phyloP scores from a whole-genome alignment of 768 basidiomycete genomes.

The Amanita rimosa region DNA sequence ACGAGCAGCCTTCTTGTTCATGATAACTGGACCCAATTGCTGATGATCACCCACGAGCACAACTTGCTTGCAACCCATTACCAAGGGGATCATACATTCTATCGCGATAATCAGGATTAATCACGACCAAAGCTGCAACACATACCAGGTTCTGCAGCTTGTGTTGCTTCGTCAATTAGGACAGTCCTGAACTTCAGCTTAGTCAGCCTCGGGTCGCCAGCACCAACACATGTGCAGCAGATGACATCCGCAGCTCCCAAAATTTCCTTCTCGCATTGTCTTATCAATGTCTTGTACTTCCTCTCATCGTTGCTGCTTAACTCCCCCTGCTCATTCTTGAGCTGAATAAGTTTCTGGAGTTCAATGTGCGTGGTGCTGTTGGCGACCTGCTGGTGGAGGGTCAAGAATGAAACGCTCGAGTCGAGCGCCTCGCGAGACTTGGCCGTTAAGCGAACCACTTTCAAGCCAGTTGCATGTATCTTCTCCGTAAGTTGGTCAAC shows the following conservation, averaged over 20 bases:
- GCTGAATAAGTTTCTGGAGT: constrained; percentile 93
- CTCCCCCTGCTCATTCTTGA: constrained; percentile 97
- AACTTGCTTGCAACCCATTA: constrained; percentile 96
- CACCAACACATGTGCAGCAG: constrained; percentile 96
- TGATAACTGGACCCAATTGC: constrained; percentile 98
- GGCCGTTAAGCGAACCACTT: constrained; percentile 95
- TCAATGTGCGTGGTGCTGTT: constrained; percentile 95
- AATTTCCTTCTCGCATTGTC: constrained; percentile 97
- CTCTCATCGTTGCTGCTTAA: constrained; percentile 93
- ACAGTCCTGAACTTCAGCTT: constrained; percentile 99
- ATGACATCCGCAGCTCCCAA: constrained; percentile 92
- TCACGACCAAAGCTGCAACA: constrained; percentile 9
- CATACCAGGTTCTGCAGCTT: constrained; percentile 91
- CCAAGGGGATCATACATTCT: constrained; percentile 99
- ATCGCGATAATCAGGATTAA: constrained; percentile 10
- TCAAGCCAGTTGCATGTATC: constrained; percentile 97
- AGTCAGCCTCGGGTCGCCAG: constrained; percentile 90
- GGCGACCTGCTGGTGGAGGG: constrained; percentile 94
- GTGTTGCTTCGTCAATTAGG: constrained; percentile 96
- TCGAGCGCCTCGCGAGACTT: constrained; percentile 98
- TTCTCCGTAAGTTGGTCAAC: constrained; percentile 99
- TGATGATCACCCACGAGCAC: constrained; percentile 97
- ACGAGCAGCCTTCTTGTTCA: constrained; percentile 99
- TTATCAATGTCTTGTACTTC: constrained; percentile 93
- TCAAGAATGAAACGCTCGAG: constrained; percentile 89